A percentile compares a stretch with the other conserved stretches of the same genome.
Conservation (phyloP, 768 basidiomycete species). For the Lactifluus hygrophoroides region DNA sequence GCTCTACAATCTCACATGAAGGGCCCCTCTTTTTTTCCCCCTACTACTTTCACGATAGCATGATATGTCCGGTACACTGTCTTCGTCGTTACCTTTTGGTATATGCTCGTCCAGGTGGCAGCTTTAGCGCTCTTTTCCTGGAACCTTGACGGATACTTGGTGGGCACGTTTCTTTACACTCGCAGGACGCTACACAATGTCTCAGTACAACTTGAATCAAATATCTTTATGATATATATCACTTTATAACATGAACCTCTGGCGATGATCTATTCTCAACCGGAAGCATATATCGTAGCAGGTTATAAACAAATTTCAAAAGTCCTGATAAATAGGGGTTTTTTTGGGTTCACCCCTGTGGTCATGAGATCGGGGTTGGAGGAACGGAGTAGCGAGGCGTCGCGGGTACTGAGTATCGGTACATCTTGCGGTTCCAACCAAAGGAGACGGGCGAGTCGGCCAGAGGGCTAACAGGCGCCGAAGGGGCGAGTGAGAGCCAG, state of each 20-base stretch:
- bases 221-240: constrained; percentile 1
- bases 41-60: no score
- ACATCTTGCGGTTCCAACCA: constrained; percentile 13
- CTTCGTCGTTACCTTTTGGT: neutral
- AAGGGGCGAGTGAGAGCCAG: constrained; percentile 25
- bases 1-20: neutral
- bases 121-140: neutral
- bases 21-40: neutral
- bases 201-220: no score
- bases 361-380: constrained; percentile 15
- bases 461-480: constrained; percentile 21
- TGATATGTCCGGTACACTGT: no score
- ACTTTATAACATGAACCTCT: neutral
- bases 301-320: neutral
- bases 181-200: no score
- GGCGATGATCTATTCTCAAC: neutral
- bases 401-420: constrained; percentile 15
- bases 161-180: neutral
- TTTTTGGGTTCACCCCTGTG: neutral
- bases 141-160: neutral
- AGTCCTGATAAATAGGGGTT: neutral
- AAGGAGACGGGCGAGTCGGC: constrained; percentile 12
- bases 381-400: constrained; percentile 17
- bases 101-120: neutral
- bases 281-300: neutral